Conservation (phyloP, 805 yeast species). For the Metschnikowia cerradonensis region DNA sequence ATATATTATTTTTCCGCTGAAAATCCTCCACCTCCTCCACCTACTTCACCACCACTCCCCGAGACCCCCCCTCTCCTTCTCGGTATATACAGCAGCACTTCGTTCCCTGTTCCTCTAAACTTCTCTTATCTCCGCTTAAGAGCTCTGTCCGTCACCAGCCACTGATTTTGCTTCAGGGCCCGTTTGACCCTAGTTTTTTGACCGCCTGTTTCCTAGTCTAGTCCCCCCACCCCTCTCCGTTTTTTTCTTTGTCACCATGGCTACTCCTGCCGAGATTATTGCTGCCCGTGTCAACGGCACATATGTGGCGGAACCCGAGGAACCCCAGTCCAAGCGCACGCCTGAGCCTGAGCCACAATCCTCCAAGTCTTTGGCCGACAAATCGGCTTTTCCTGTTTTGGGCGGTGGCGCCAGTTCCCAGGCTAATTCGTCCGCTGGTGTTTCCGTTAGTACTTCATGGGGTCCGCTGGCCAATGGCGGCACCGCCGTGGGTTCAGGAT, state of each 20-base stretch:
- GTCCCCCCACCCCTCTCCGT: neutral
- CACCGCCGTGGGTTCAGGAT: conserved; percentile 12
- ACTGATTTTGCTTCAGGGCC: neutral
- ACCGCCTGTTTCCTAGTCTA: conserved; percentile 1
- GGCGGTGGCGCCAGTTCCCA: conserved; percentile 39
- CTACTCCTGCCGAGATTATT: conserved; percentile 47
- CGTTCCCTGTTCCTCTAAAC: neutral
- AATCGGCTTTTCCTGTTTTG: conserved; percentile 61
- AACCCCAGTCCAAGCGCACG: neutral
- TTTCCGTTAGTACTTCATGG: conserved; percentile 36
- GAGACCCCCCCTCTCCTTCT: neutral
- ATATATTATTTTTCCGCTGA: neutral
- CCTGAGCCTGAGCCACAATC: conserved; percentile 14
- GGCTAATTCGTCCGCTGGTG: conserved; percentile 10
- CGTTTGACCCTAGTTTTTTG: neutral
- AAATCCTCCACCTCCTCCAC: neutral
- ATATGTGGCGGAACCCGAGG: conserved; percentile 13
- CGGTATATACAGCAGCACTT: neutral
- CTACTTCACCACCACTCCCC: neutral
- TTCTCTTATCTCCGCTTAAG: too few relatives aligned
- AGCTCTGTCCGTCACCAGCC: neutral
- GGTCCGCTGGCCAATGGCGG: conserved; percentile 31
- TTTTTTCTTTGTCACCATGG: conserved; percentile 21
- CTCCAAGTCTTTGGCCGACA: conserved; percentile 46
- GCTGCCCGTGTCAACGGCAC: conserved; percentile 41